These are phyloP conservation scores for Straminergon stramineum DNA, from an alignment of 225 moss, liverwort and hornwort genomes.

Conservation along the genomic window DNA sequence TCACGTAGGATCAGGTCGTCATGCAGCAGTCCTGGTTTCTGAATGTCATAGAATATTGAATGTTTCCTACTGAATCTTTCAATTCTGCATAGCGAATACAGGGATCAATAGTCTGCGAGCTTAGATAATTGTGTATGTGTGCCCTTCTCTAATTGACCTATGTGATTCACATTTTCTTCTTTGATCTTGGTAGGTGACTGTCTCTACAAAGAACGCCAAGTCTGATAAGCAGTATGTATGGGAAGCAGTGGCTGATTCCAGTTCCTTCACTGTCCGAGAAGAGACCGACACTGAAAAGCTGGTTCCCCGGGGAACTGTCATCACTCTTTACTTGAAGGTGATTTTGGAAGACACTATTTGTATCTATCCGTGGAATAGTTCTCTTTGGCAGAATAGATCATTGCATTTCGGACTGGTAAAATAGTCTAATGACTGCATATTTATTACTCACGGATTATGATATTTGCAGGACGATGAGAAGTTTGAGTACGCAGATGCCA, in stretches of 20 bases:
- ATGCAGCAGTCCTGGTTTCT: background rate
- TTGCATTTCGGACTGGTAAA: background rate
- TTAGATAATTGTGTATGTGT: background rate
- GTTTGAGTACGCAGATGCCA: constrained; percentile 77
- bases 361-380: background rate
- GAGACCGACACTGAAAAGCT: constrained; percentile 65
- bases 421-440: background rate
- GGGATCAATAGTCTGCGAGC: background rate
- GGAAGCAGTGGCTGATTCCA: constrained; percentile 87
- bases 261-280: constrained; percentile 68
- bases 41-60: background rate
- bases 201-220: constrained; percentile 72
- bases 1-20: background rate
- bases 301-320: constrained; percentile 62
- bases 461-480: constrained; percentile 69
- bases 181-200: constrained; percentile 42
- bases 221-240: constrained; percentile 80
- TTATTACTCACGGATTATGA: background rate
- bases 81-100: background rate
- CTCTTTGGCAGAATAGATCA: background rate
- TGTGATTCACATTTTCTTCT: background rate
- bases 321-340: constrained; percentile 81
- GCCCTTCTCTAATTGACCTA: background rate
- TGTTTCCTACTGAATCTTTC: background rate
- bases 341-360: background rate